Evolutionary conservation across 108 stramenopile genomes (phyloP), one percentile per base, ranked within the genome.

Genomic region (Stephanodiscus triporus): DNA sequence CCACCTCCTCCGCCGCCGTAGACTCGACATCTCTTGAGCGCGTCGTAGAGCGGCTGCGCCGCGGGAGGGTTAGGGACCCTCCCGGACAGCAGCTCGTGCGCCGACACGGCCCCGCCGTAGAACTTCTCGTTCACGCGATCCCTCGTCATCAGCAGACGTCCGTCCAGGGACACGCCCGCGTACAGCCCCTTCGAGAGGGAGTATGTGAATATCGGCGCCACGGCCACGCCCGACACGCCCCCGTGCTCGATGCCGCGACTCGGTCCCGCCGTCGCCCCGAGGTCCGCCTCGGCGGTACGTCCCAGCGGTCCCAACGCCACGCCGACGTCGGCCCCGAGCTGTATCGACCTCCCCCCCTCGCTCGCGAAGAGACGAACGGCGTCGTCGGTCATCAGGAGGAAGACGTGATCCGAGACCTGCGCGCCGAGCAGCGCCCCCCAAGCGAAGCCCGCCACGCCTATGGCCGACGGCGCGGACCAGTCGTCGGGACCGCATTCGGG

Each of bases 241-340:
- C 59, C 37, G 34, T 67, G 63, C 3, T 55, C 78, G 60, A 81
- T 29, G 32, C 72, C 10, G 58, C 73, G 30, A 56, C 29, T 48
- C 26, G 23, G 80, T 19, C 67, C 68, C 11, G 75, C 59, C 22
- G 84, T 86, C 16, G 88, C 90, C 10, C 87, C 92, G 10, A 97
- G 76, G 63, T 97, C 92, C 9, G 90, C 97, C 66, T 94, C 96
- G 10, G 93, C 81, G 6, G 90, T 85, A 17, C 98, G 83, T 14
- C 98, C 98, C 13, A 99, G 32, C 10, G 97, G 97, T 10, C 97
- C 98, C 14, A 97, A 66, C 0, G 97, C 96, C 38, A 98, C 91
- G n/a, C 92, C 92, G 22, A 98, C 77, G 65, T 98, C 97, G 16
- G 93, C 96, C 23, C 98, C 98, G n/a, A 99, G 73, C 58, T 97